These are phyloP conservation scores for Priceomyces castillae DNA, from an alignment of 805 yeast genomes.

Conservation along the genomic window DNA sequence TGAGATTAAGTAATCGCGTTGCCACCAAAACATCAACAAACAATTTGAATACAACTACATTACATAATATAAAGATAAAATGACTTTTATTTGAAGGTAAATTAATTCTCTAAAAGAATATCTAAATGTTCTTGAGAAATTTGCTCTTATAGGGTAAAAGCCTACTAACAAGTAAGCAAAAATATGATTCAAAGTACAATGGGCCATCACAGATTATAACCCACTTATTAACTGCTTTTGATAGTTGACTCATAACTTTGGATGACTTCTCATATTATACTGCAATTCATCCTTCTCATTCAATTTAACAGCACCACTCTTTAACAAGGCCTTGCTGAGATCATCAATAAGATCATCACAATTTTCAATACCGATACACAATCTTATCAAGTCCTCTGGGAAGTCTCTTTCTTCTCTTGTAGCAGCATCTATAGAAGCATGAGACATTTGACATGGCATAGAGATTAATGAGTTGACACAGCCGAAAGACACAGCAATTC, in stretches of 20 bases:
- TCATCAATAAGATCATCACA: slow-evolving; percentile 79
- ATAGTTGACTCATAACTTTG: slow-evolving; percentile 16
- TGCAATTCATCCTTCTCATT: slow-evolving; percentile 40
- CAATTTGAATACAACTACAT: background rate
- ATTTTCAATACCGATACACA: slow-evolving; percentile 90
- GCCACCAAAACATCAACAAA: slow-evolving; percentile 3
- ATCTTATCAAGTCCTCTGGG: slow-evolving; percentile 87
- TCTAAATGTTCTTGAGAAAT: too few species aligned
- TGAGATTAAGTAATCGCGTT: slow-evolving; percentile 1
- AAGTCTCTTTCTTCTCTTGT: slow-evolving; percentile 83
- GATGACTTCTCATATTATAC: slow-evolving; percentile 34
- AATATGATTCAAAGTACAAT: too few species aligned
- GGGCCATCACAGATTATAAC: too few species aligned
- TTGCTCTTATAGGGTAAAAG: too few species aligned
- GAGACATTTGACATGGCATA: slow-evolving; percentile 94
- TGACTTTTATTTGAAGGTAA: background rate
- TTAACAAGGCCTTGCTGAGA: slow-evolving; percentile 63
- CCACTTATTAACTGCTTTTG: too few species aligned
- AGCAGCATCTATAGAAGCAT: slow-evolving; percentile 90
- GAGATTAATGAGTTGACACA: slow-evolving; percentile 90
- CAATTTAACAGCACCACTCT: slow-evolving; percentile 56
- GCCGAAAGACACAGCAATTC: slow-evolving; percentile 91
- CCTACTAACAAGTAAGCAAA: too few species aligned
- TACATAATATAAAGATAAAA: background rate
- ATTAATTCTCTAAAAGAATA: too few species aligned